Conservation (phyloP, 2,329 filamentous ascomycete genomes). For the Aspergillus phoenicis region DNA sequence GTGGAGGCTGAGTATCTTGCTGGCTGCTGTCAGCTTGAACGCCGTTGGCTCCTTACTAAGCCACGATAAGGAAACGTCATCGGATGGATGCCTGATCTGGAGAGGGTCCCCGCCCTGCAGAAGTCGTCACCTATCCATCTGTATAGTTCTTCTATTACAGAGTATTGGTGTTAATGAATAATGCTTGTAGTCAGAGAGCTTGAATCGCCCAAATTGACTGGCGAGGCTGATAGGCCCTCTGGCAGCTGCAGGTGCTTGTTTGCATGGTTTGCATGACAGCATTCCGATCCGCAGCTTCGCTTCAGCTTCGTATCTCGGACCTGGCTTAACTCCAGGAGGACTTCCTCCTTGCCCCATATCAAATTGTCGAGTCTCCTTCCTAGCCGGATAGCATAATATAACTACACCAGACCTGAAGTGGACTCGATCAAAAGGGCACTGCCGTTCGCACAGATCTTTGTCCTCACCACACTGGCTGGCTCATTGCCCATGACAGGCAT, state of each 20-base stretch:
- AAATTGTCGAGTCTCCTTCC: neutral
- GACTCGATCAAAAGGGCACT: neutral
- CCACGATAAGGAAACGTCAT: conserved; percentile 9
- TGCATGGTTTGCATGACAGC: conserved; percentile 4
- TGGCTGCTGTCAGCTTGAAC: conserved; percentile 1
- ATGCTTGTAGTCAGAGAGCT: neutral
- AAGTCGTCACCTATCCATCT: neutral
- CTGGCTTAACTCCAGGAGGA: neutral
- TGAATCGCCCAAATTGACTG: neutral
- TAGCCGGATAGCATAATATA: neutral
- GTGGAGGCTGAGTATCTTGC: neutral
- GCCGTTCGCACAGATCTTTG: neutral
- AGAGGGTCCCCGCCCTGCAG: neutral
- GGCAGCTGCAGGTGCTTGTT: neutral
- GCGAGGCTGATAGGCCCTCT: neutral
- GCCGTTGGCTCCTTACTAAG: conserved; percentile 1
- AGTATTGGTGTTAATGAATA: neutral
- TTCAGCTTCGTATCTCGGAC: neutral
- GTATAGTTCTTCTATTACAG: neutral
- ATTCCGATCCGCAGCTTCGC: neutral
- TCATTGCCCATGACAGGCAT: neutral
- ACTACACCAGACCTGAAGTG: neutral
- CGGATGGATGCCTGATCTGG: neutral
- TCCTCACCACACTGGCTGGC: neutral
- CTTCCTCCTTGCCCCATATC: neutral